Percentiles rank a stretch among this genome's conserved stretches.
Conservation (phyloP, 352 stramenopile species). For the Globisporangium radiosum region DNA sequence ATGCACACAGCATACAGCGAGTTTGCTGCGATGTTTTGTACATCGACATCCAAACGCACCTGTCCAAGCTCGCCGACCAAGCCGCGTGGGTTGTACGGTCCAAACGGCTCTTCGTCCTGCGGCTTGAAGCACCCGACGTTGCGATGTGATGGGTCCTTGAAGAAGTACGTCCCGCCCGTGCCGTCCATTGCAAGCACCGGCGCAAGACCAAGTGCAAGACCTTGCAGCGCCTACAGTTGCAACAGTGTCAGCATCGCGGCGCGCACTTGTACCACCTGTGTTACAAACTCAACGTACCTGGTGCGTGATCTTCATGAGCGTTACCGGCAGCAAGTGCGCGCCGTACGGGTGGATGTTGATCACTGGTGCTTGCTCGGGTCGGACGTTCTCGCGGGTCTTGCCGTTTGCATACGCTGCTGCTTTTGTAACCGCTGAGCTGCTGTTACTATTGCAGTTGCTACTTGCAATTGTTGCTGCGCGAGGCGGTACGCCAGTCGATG, state of each 20-base stretch:
- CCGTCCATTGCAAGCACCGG: slow-evolving; percentile 93
- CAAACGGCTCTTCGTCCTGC: slow-evolving; percentile 97
- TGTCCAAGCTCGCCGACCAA: slow-evolving; percentile 80
- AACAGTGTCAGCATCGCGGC: background rate
- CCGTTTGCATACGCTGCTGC: background rate
- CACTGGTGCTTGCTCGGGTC: slow-evolving; percentile 45
- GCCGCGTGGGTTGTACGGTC: slow-evolving; percentile 95
- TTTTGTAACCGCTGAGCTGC: slow-evolving; percentile 9
- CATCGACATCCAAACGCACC: slow-evolving; percentile 14
- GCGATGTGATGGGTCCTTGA: slow-evolving; percentile 91
- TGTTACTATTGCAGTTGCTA: background rate
- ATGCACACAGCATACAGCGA: too few species aligned
- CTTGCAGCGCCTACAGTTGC: slow-evolving; percentile 66
- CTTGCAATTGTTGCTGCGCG: too few species aligned
- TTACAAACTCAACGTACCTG: slow-evolving; percentile 26
- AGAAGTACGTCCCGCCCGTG: slow-evolving; percentile 97
- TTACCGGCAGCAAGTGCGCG: slow-evolving; percentile 59
- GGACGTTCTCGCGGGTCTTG: slow-evolving; percentile 25
- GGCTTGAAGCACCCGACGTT: slow-evolving; percentile 97
- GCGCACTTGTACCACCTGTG: background rate
- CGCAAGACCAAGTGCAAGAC: slow-evolving; percentile 87
- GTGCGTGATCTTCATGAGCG: slow-evolving; percentile 82
- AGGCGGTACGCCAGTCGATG: slow-evolving; percentile 2
- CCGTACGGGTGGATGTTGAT: slow-evolving; percentile 79
- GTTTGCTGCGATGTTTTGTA: too few species aligned